phyloP scores from a whole-genome alignment of 2,329 filamentous ascomycete species.

The Xylaria multiplex region DNA sequence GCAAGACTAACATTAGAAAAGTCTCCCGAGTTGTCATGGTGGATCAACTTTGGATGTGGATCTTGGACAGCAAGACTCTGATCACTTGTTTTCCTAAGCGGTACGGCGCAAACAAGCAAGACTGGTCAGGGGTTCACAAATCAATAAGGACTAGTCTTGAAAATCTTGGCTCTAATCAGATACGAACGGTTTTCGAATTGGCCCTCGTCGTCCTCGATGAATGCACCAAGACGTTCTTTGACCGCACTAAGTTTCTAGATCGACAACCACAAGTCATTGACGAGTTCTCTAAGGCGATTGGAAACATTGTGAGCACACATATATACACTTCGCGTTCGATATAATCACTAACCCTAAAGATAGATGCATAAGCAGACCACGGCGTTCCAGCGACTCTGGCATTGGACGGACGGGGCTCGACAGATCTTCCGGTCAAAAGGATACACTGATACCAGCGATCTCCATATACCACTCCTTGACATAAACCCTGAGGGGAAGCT shows the following conservation, averaged over 20 bases:
- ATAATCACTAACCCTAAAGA: neutral
- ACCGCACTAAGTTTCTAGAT: conserved; percentile 48
- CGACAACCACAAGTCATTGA: conserved; percentile 54
- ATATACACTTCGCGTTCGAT: accelerated
- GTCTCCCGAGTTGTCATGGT: conserved; percentile 52
- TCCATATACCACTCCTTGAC: conserved; percentile 51
- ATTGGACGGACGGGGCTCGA: conserved; percentile 47
- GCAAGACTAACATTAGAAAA: conserved; percentile 26
- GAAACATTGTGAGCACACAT: conserved; percentile 50
- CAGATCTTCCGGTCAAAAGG: conserved; percentile 39
- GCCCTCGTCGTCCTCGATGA: conserved; percentile 56
- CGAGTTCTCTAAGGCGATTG: conserved; percentile 55
- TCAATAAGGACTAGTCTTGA: conserved; percentile 51
- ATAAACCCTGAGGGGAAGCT: conserved; percentile 57
- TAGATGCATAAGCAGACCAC: conserved; percentile 53
- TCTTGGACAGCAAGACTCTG: conserved; percentile 52
- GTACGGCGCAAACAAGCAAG: conserved; percentile 55
- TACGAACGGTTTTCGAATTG: conserved; percentile 55
- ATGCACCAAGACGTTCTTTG: conserved; percentile 55
- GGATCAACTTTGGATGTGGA: conserved; percentile 58
- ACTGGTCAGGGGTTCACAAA: conserved; percentile 54
- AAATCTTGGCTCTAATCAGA: conserved; percentile 40
- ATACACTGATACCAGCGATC: conserved; percentile 38
- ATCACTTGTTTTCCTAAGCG: conserved; percentile 56
- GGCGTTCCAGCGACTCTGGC: conserved; percentile 53